Percentiles rank a stretch among this genome's conserved stretches.
Conservation (phyloP, 169 alveolate species). For the Plasmodium berghei region DNA sequence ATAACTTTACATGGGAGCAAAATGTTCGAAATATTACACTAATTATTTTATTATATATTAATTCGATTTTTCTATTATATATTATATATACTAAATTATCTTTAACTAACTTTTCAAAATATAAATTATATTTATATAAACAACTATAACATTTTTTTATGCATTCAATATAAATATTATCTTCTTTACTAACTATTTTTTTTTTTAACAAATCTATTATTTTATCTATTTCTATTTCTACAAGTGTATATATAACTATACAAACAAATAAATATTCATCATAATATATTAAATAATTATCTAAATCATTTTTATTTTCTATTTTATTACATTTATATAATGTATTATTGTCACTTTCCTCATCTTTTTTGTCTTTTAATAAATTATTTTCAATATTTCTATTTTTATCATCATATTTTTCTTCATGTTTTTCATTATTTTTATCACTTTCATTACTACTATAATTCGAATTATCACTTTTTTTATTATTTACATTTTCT, state of each 20-base stretch:
- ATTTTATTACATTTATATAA: not conserved
- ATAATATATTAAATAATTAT: slow-evolving; percentile 30
- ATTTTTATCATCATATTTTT: not conserved
- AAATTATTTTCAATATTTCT: not conserved
- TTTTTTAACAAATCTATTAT: slow-evolving; percentile 19
- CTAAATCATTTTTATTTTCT: not conserved
- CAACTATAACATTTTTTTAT: slow-evolving; percentile 39
- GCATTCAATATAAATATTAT: slow-evolving; percentile 61
- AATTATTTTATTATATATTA: slow-evolving; percentile 35
- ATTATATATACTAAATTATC: slow-evolving; percentile 52
- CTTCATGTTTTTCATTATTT: not conserved
- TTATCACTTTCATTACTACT: not conserved
- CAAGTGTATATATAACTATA: slow-evolving; percentile 5
- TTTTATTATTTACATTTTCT: not conserved
- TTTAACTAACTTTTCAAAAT: slow-evolving; percentile 33
- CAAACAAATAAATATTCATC: slow-evolving; percentile 58
- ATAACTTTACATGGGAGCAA: slow-evolving; percentile 8
- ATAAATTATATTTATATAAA: slow-evolving; percentile 34
- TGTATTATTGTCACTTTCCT: not conserved
- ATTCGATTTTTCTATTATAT: slow-evolving; percentile 67
- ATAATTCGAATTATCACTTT: not conserved
- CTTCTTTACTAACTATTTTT: slow-evolving; percentile 56
- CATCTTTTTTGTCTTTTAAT: not conserved
- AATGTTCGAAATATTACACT: slow-evolving; percentile 16
- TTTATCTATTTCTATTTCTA: slow-evolving; percentile 42